Percentiles rank a stretch among this genome's conserved stretches.
Conservation (phyloP, 805 yeast species). For the Metschnikowia kofuensis region DNA sequence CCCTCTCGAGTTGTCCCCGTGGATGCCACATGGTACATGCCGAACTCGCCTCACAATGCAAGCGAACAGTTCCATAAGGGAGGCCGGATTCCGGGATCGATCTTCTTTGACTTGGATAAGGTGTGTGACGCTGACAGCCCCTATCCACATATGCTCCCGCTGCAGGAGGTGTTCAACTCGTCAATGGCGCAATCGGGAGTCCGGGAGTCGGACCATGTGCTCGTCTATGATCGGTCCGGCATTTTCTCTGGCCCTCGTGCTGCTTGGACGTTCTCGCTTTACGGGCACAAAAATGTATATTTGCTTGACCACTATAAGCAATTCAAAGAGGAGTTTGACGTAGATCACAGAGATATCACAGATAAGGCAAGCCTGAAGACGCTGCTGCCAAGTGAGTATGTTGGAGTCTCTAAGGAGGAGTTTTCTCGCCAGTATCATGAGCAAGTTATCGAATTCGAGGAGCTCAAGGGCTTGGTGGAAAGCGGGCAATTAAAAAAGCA, state of each 20-base stretch:
- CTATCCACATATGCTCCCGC: constrained; percentile 92
- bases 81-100: constrained; percentile 45
- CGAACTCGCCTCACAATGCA: constrained; percentile 63
- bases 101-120: constrained; percentile 19
- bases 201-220: constrained; percentile 51
- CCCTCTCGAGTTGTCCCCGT: constrained; percentile 47
- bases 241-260: constrained; percentile 88
- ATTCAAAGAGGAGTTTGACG: constrained; percentile 46
- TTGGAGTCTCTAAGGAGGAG: constrained; percentile 22
- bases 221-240: constrained; percentile 83
- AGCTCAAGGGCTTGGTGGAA: constrained; percentile 57
- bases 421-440: constrained; percentile 34
- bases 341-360: constrained; percentile 6
- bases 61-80: constrained; percentile 49
- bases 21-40: constrained; percentile 93
- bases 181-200: constrained; percentile 59
- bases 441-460: constrained; percentile 65
- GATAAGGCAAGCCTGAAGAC: constrained; percentile 15
- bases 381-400: constrained; percentile 11
- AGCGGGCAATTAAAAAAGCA: constrained; percentile 40
- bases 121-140: constrained; percentile 42
- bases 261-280: constrained; percentile 82
- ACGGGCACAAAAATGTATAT: constrained; percentile 70
- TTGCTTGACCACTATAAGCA: constrained; percentile 66
- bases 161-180: constrained; percentile 49